Base-by-base conservation (phyloP, 768 basidiomycete genomes). In the Chiua virens region DNA sequence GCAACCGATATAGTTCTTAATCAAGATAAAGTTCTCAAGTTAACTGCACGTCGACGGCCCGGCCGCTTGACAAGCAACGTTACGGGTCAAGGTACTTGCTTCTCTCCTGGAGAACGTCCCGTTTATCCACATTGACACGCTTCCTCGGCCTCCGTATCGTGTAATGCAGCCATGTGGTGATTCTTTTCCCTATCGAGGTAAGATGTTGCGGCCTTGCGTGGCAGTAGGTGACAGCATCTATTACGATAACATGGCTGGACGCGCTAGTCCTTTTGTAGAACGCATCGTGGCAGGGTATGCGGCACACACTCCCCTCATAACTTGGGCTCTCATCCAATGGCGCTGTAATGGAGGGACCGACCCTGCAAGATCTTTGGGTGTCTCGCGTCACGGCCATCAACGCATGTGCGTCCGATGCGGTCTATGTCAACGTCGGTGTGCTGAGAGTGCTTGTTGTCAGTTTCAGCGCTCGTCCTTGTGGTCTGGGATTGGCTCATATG, bases 401-500 rank as follows among this genome's bases (percentile, higher is more conserved):
- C 45, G 51, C 55, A 5, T 49, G 55, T 56, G 8, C 9, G 55
- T 51, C 20, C 3, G 6, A 10, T 28, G 25, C 25, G 28, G 18
- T 3, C 3, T 18, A 5, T 17, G n/a, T 18, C 5, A 10, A 9
- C 22, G 34, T 27, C 20, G 36, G 20, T 11, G 22, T 15, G 37
- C 14, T 56, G 17, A 49, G 23, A 17, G 3, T 17, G 8, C 28
- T 44, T 9, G 32, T 20, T 20, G 11, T 47, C 25, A 52, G 54
- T 46, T 27, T 44, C 43, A 9, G 54, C 54, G 8, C 20, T 52
- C 17, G 25, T 25, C 38, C 23, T 48, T 25, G 32, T 51, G 41
- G 25, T 44, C 17, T 55, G 49, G 45, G 54, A 57, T 37, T 57
- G 54, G 54, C 18, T 57, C 28, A 27, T 45, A 30, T 52, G 47